These are phyloP conservation scores for Citeromyces nyonsensis DNA, from an alignment of 805 yeast species.

Conservation along the genomic window DNA sequence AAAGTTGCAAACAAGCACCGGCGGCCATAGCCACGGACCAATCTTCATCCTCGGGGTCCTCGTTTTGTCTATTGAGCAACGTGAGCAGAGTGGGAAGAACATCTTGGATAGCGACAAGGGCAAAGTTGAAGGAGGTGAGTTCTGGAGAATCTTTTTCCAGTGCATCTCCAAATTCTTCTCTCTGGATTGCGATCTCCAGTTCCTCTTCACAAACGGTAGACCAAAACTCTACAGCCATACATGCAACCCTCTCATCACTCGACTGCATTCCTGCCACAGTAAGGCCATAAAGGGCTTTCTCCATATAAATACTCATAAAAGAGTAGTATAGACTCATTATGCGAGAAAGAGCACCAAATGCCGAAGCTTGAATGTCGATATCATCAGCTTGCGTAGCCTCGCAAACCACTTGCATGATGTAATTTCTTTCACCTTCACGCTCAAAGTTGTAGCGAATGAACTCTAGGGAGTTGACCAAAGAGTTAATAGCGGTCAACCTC, in stretches of 20 bases:
- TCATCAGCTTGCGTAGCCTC: constrained; percentile 93
- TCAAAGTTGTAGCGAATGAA: constrained; percentile 83
- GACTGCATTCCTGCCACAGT: constrained; percentile 90
- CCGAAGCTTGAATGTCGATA: constrained; percentile 76
- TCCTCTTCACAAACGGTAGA: constrained; percentile 99
- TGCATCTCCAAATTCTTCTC: constrained; percentile 33
- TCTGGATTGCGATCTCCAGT: constrained; percentile 58
- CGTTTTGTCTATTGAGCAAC: constrained; percentile 77
- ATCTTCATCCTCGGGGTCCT: constrained; percentile 87
- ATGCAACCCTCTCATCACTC: constrained; percentile 68
- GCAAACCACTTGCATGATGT: constrained; percentile 97
- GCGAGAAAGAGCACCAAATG: constrained; percentile 88
- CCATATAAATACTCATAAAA: constrained; percentile 92
- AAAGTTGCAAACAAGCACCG: constrained; percentile 88
- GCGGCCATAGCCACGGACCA: constrained; percentile 99
- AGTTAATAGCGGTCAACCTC: constrained; percentile 81
- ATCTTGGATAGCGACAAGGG: constrained; percentile 67
- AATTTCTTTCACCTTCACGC: constrained; percentile 89
- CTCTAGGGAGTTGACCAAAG: constrained; percentile 80
- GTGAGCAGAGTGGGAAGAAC: constrained; percentile 78
- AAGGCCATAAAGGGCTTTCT: constrained; percentile 81
- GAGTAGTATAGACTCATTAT: constrained; percentile 83
- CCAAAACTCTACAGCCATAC: constrained; percentile 99
- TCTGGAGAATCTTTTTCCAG: constrained; percentile 11
- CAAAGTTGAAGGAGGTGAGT: constrained; percentile 59